Conservation (phyloP, 768 basidiomycete species). For the Termitomyces sp. region DNA sequence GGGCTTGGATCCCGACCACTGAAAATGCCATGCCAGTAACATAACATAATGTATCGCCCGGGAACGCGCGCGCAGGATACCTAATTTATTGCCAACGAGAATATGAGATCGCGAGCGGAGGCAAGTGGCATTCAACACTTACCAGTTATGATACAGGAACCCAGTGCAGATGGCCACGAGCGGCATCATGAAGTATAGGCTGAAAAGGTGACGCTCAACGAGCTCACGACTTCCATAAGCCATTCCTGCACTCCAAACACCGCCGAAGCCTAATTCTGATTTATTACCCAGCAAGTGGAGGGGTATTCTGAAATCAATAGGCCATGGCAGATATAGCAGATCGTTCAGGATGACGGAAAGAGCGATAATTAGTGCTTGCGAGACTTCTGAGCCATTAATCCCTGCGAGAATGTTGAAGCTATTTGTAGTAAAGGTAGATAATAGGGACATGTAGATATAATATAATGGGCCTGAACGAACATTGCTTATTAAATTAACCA, state of each 20-base stretch:
- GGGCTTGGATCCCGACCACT: slow-evolving; percentile 94
- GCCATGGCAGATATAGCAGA: slow-evolving; percentile 90
- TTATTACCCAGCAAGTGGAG: slow-evolving; percentile 65
- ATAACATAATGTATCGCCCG: slow-evolving; percentile 97
- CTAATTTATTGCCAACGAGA: slow-evolving; percentile 35
- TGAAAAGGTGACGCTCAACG: slow-evolving; percentile 92
- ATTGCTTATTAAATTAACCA: slow-evolving; percentile 4
- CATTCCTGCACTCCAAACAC: slow-evolving; percentile 82
- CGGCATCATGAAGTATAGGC: slow-evolving; percentile 95
- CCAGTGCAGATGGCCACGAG: slow-evolving; percentile 87
- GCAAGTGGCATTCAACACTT: slow-evolving; percentile 21
- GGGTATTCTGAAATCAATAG: slow-evolving; percentile 68
- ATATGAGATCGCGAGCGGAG: background rate
- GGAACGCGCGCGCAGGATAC: slow-evolving; percentile 95
- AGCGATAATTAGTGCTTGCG: slow-evolving; percentile 90
- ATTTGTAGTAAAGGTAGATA: slow-evolving; percentile 97
- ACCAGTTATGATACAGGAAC: slow-evolving; percentile 97
- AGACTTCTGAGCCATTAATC: slow-evolving; percentile 94
- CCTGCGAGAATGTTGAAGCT: slow-evolving; percentile 99
- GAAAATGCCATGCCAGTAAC: slow-evolving; percentile 98
- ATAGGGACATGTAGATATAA: slow-evolving; percentile 92
- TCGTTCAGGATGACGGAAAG: slow-evolving; percentile 91
- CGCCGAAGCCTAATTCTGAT: slow-evolving; percentile 70
- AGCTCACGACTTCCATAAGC: slow-evolving; percentile 82
- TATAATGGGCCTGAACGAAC: slow-evolving; percentile 75